Base-by-base conservation (phyloP, 2,329 filamentous ascomycete species). In the Fusarium redolens region DNA sequence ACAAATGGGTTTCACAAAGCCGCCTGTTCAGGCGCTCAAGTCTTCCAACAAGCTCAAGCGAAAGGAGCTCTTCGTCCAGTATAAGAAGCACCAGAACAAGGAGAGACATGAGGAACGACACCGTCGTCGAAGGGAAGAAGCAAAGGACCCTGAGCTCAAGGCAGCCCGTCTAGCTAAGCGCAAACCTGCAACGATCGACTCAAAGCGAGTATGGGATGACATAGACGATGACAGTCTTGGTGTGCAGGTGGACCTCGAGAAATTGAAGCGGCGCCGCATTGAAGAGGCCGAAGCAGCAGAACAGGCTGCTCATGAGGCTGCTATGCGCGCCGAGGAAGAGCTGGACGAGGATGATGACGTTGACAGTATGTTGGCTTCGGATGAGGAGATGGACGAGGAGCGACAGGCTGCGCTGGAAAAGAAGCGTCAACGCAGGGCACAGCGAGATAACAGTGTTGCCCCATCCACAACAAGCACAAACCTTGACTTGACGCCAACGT, bases 151-250 rank as follows among this genome's bases (percentile, higher is more conserved):
- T 4, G 88, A 90, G 66, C 83, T 97, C 67, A 90, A 91, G 75
- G 90, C 90, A 69, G 89, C 92, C 73, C 90, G 96, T 76, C 85
- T 96, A 68, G 91, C 90, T 68, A 90, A 89, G 74, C 97, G 97
- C 83, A 88, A 95, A 47, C 93, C 96, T 1, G 82, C 90, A 61
- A 97, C 94, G 1, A 88, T 97, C 65, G 95, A 98, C 77, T 90
- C 91, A 77, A 97, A 97, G 86, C 90, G 96, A 80, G 91, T 94
- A 37, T 98, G 94, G 94, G 95, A 98, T 77, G 91, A 95, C 58
- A 89, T 89, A 55, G 91, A 91, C 52, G 88, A 88, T 62, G 89
- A 92, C 73, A 87, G 84, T 54, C 83, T 90, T 10, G 87, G 86
- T 70, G 83, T 83, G 18, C 83, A 85, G 73, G 88, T 91, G 37